Evolutionary conservation across 495 filamentous ascomycete genomes (phyloP).

Genomic region (Penicillium taxi): DNA sequence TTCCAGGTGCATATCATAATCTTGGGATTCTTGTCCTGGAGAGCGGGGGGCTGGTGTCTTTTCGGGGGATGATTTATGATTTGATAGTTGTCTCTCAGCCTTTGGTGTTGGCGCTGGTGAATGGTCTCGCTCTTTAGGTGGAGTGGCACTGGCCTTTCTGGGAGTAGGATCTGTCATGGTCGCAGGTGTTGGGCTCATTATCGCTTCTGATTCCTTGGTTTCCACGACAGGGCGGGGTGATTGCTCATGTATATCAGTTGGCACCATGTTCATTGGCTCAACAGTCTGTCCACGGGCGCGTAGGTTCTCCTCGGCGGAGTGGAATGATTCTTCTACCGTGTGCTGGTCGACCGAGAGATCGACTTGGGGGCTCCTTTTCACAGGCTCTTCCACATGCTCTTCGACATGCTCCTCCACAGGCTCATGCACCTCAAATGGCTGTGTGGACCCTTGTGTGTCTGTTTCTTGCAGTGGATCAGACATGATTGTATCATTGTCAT

Average conservation of each 20-base stretch:
- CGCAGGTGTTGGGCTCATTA: slow-evolving; percentile 17
- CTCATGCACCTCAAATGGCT: slow-evolving; percentile 30
- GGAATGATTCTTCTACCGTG: slow-evolving; percentile 54
- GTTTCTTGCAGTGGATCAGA: slow-evolving; percentile 27
- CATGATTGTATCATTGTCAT: slow-evolving; percentile 35
- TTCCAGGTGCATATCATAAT: slow-evolving; percentile 17
- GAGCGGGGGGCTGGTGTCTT: slow-evolving; percentile 12
- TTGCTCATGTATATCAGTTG: slow-evolving; percentile 16
- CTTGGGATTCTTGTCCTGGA: slow-evolving; percentile 10
- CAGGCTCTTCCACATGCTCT: slow-evolving; percentile 27
- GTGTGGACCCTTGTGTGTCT: slow-evolving; percentile 30
- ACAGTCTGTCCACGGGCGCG: slow-evolving; percentile 32
- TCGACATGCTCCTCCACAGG: slow-evolving; percentile 21
- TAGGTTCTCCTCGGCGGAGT: slow-evolving; percentile 59
- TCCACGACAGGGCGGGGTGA: slow-evolving; percentile 5
- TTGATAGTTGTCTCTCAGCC: slow-evolving; percentile 2
- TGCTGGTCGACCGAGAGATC: slow-evolving; percentile 37
- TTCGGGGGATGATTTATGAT: slow-evolving; percentile 12
- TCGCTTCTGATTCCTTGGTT: slow-evolving; percentile 10
- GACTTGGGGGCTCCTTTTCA: slow-evolving; percentile 18
- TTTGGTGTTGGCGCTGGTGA: not conserved
- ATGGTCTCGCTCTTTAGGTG: slow-evolving; percentile 10
- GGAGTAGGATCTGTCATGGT: slow-evolving; percentile 8
- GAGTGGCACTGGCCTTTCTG: slow-evolving; percentile 2
- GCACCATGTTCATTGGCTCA: slow-evolving; percentile 25